Conservation (phyloP, 495 filamentous ascomycete genomes). For the Trichoderma virens region DNA sequence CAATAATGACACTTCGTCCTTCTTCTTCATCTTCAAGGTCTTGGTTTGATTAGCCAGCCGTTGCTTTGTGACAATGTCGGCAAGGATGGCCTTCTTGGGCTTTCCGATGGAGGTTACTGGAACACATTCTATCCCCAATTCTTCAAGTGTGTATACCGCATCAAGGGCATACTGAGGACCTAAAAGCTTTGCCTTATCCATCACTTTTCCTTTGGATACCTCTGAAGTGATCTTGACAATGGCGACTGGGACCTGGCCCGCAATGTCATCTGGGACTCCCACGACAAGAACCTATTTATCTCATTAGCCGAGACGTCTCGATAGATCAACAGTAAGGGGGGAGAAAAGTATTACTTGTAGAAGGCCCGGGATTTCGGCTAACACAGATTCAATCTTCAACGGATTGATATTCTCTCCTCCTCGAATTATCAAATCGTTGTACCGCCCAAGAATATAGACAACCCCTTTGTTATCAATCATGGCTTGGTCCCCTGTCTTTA, state of each 20-base stretch:
- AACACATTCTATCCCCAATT: constrained; percentile 25
- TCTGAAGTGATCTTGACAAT: constrained; percentile 20
- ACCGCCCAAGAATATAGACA: constrained; percentile 34
- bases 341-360: constrained; percentile 2
- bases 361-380: constrained; percentile 20
- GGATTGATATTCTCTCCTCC: constrained; percentile 42
- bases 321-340: neutral
- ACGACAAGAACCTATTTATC: constrained; percentile 24
- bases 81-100: constrained; percentile 17
- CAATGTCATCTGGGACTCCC: constrained; percentile 30
- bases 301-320: neutral
- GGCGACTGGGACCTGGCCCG: constrained; percentile 34
- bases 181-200: constrained; percentile 21
- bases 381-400: constrained; percentile 29
- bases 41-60: too few relatives aligned
- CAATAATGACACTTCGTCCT: neutral
- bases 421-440: constrained; percentile 44
- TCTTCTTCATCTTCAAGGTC: constrained; percentile 5
- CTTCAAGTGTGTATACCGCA: constrained; percentile 24
- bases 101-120: constrained; percentile 35
- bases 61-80: neutral
- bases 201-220: constrained; percentile 15
- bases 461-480: constrained; percentile 28
- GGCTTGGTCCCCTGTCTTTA: constrained; percentile 39
- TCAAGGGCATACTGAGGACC: constrained; percentile 28